Conservation (phyloP, 495 filamentous ascomycete genomes). For the Penicillium roqueforti region DNA sequence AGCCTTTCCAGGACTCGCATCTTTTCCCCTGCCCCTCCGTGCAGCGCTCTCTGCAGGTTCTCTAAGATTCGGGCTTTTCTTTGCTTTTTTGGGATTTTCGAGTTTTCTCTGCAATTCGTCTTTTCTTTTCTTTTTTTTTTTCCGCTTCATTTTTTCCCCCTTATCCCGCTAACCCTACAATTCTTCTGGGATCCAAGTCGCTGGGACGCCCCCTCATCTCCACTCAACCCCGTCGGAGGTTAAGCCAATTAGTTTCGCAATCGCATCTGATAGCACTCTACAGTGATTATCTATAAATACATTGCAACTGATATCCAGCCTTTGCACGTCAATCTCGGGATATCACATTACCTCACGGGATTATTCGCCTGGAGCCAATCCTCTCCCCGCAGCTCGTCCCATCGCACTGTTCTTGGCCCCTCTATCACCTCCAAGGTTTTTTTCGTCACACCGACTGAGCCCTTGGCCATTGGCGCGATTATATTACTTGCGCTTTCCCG, state of each 20-base stretch:
- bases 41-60: conserved; percentile 18
- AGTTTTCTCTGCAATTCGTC: not conserved
- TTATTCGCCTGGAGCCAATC: not conserved
- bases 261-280: not conserved
- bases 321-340: not conserved
- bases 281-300: conserved; percentile 20
- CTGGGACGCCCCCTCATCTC: conserved; percentile 13
- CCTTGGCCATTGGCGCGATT: conserved; percentile 4
- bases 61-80: conserved; percentile 1
- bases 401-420: conserved; percentile 4
- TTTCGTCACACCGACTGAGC: conserved; percentile 10
- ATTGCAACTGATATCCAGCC: conserved; percentile 1
- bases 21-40: conserved; percentile 10
- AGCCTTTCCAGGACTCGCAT: conserved; percentile 7
- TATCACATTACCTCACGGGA: not conserved
- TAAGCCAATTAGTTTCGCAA: not conserved
- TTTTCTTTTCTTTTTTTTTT: not conserved
- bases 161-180: not conserved
- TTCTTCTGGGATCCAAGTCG: conserved; percentile 12
- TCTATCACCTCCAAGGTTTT: not conserved
- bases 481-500: conserved; percentile 10
- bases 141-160: not conserved
- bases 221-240: conserved; percentile 3
- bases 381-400: not conserved
- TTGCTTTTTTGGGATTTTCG: no score